A percentile compares a stretch with the other conserved stretches of the same genome.
Evolutionary conservation across 2,329 filamentous ascomycete species (phyloP).

Genomic region (Beauveria medogensis): DNA sequence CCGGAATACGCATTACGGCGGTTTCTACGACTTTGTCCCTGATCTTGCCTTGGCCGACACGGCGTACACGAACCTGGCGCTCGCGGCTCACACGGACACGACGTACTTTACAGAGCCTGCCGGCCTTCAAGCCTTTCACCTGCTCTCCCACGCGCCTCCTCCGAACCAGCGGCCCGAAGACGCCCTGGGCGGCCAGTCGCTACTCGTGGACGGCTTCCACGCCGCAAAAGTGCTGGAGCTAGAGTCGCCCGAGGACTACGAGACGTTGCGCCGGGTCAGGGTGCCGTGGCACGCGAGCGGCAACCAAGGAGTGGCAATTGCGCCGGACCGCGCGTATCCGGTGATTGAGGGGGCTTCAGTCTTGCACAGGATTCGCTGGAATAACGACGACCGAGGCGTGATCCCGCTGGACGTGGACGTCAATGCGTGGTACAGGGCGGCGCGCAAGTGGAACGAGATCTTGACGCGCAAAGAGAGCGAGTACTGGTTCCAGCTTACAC

Average conservation of each 20-base stretch:
- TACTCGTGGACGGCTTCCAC: constrained; percentile 81
- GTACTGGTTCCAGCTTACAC: constrained; percentile 73
- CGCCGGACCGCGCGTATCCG: constrained; percentile 61
- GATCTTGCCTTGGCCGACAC: constrained; percentile 84
- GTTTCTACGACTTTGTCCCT: constrained; percentile 72
- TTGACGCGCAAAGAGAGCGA: constrained; percentile 57
- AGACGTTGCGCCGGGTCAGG: constrained; percentile 44
- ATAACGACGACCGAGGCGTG: constrained; percentile 77
- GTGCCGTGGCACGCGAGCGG: constrained; percentile 83
- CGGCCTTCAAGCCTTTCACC: constrained; percentile 85
- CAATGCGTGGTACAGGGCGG: constrained; percentile 69
- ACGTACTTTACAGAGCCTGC: constrained; percentile 94
- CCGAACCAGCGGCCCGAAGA: constrained; percentile 25
- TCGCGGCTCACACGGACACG: constrained; percentile 85
- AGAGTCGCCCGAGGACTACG: constrained; percentile 48
- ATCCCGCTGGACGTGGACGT: constrained; percentile 48
- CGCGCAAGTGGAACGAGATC: constrained; percentile 63
- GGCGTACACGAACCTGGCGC: constrained; percentile 78
- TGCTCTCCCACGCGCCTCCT: constrained; percentile 61
- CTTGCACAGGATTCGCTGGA: constrained; percentile 71
- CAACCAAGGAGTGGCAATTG: constrained; percentile 74
- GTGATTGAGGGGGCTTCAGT: constrained; percentile 56
- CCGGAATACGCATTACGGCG: constrained; percentile 83
- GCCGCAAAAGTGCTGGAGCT: constrained; percentile 53
- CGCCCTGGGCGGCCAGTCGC: constrained; percentile 59